Evolutionary conservation across 306 rosid species (phyloP).

Genomic region (Rubus idaeus): DNA sequence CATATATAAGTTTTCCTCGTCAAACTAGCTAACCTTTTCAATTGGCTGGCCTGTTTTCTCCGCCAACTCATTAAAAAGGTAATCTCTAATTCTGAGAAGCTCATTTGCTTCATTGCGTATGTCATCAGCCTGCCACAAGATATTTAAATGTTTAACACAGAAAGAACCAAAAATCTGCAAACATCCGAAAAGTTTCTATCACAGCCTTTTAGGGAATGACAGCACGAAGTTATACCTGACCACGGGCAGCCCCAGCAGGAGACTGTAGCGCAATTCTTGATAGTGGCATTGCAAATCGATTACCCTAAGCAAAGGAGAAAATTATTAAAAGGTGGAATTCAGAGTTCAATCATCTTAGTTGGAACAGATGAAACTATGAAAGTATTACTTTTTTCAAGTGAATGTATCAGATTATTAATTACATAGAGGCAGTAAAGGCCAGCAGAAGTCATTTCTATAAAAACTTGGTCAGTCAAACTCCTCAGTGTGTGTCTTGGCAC

Average conservation of each 20-base stretch:
- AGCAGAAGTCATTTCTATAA: not conserved
- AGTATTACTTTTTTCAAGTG: not conserved
- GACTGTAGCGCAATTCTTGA: conserved; percentile 77
- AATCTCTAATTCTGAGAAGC: conserved; percentile 81
- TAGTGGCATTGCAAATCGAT: conserved; percentile 81
- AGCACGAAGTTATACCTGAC: conserved; percentile 58
- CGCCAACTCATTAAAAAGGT: conserved; percentile 71
- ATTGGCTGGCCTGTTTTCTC: conserved; percentile 80
- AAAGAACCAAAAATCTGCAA: conserved; percentile 19
- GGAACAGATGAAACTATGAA: conserved; percentile 1
- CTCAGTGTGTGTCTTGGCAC: not conserved
- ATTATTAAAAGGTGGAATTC: not conserved
- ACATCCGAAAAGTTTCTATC: not conserved
- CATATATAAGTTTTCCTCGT: conserved; percentile 8
- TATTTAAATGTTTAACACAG: conserved; percentile 22
- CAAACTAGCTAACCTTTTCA: conserved; percentile 65
- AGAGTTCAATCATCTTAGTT: conserved; percentile 16
- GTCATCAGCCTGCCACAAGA: conserved; percentile 73
- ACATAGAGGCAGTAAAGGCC: not conserved
- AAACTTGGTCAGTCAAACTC: not conserved
- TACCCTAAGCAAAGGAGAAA: conserved; percentile 49
- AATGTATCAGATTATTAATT: no score
- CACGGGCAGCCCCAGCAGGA: conserved; percentile 95
- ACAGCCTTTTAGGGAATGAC: not conserved
- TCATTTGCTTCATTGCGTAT: conserved; percentile 84